These are phyloP conservation scores for Berberis vulgaris DNA, from an alignment of 164 flowering plant species.

Conservation along the genomic window DNA sequence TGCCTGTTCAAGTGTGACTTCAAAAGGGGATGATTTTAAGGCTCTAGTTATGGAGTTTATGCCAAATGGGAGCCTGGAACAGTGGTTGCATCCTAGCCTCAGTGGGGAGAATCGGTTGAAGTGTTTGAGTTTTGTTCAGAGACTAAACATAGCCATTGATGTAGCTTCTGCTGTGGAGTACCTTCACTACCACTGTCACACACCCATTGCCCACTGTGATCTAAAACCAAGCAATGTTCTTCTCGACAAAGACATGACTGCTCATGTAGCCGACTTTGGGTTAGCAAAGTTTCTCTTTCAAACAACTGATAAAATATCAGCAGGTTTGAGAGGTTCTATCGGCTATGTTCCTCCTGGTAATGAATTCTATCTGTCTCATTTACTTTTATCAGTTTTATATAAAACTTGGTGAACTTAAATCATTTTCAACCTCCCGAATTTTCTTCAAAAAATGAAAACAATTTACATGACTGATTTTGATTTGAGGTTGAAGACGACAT, in stretches of 20 bases:
- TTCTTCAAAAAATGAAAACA: too few relatives aligned
- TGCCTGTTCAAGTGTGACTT: constrained; percentile 8
- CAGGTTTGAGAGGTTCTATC: constrained; percentile 4
- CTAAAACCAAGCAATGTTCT: constrained; percentile 9
- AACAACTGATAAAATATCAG: not conserved
- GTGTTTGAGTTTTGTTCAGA: not conserved
- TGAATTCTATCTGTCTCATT: not conserved
- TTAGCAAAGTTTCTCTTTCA: not conserved
- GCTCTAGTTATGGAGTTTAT: constrained; percentile 12
- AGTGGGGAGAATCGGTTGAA: not conserved
- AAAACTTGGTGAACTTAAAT: too few relatives aligned
- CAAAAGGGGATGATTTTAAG: constrained; percentile 11
- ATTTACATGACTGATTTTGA: too few relatives aligned
- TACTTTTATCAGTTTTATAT: too few relatives aligned
- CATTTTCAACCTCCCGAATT: too few relatives aligned
- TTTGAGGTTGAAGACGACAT: too few relatives aligned
- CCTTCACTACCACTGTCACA: constrained; percentile 2
- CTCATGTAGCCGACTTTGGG: constrained; percentile 8
- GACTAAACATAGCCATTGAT: constrained; percentile 6
- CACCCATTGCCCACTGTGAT: constrained; percentile 6
- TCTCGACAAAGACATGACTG: constrained; percentile 3
- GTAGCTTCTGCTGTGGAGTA: constrained; percentile 8
- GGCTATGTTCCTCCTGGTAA: constrained; percentile 10
- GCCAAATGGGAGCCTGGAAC: constrained; percentile 8
- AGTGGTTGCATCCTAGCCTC: constrained; percentile 11